A percentile compares a stretch with the other conserved stretches of the same genome.
These are phyloP conservation scores for Salvia miltiorrhiza DNA, from an alignment of 257 asterid genomes.

Conservation along the genomic window DNA sequence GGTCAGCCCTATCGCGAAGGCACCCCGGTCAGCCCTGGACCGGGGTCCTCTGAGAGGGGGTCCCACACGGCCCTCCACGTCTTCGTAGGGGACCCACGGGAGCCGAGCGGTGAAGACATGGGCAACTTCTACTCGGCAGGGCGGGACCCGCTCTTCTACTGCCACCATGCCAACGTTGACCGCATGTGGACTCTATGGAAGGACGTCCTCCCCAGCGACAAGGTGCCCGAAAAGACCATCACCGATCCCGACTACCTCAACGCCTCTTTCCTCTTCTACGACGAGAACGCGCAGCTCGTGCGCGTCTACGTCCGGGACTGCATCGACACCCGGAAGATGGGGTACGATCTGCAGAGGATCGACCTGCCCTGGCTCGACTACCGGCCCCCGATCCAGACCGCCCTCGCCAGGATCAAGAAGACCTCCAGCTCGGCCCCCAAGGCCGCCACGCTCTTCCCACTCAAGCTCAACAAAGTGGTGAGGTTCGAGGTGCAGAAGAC, in stretches of 20 bases:
- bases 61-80: slow-evolving; percentile 36
- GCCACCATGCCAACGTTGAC: slow-evolving; percentile 50
- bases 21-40: slow-evolving; percentile 22
- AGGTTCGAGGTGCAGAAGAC: slow-evolving; percentile 32
- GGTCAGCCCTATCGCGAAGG: slow-evolving; percentile 32
- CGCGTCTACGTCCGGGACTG: slow-evolving; percentile 39
- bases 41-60: slow-evolving; percentile 35
- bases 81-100: slow-evolving; percentile 33
- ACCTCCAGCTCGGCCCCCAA: slow-evolving; percentile 5
- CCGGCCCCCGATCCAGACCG: slow-evolving; percentile 33
- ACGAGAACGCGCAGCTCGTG: slow-evolving; percentile 44
- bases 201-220: slow-evolving; percentile 21
- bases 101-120: slow-evolving; percentile 31
- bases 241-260: slow-evolving; percentile 47
- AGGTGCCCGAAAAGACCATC: slow-evolving; percentile 23
- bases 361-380: slow-evolving; percentile 46
- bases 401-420: neutral
- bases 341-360: slow-evolving; percentile 34
- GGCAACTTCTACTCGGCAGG: slow-evolving; percentile 53
- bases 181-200: slow-evolving; percentile 59
- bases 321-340: slow-evolving; percentile 33
- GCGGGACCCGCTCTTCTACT: slow-evolving; percentile 46
- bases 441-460: slow-evolving; percentile 27
- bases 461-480: slow-evolving; percentile 17
- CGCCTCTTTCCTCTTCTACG: slow-evolving; percentile 48